Percentiles rank a stretch among this genome's conserved stretches.
Evolutionary conservation across 768 basidiomycete species (phyloP).

Genomic region (Serendipita vermifera): DNA sequence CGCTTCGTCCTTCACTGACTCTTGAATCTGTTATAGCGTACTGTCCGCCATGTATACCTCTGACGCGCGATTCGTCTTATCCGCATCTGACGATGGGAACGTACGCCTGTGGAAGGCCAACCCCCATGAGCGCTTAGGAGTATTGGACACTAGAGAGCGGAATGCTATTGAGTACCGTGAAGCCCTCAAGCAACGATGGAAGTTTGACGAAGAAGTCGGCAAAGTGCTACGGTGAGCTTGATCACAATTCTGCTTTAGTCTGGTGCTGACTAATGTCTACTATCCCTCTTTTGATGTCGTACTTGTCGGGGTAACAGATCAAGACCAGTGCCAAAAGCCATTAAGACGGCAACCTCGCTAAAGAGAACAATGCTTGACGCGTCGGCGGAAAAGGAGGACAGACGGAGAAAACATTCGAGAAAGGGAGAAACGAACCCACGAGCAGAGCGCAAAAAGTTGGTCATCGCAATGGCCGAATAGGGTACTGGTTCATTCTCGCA

Average conservation of each 20-base stretch:
- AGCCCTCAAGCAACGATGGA: slow-evolving; percentile 79
- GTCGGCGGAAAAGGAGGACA: slow-evolving; percentile 80
- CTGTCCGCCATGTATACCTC: slow-evolving; percentile 78
- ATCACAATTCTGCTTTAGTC: neutral
- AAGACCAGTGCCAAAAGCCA: slow-evolving; percentile 49
- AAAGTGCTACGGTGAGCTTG: slow-evolving; percentile 61
- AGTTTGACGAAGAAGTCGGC: slow-evolving; percentile 65
- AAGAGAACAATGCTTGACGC: slow-evolving; percentile 91
- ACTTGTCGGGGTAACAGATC: slow-evolving; percentile 1
- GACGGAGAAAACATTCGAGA: slow-evolving; percentile 78
- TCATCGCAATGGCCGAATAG: slow-evolving; percentile 34
- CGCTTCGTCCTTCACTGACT: neutral
- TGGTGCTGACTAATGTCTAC: slow-evolving; percentile 10
- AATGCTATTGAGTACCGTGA: slow-evolving; percentile 89
- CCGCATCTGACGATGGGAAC: slow-evolving; percentile 91
- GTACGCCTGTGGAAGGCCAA: slow-evolving; percentile 92
- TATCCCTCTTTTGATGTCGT: neutral
- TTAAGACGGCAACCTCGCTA: slow-evolving; percentile 75
- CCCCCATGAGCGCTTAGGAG: slow-evolving; percentile 82
- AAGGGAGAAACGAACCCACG: slow-evolving; percentile 79
- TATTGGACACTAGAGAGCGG: slow-evolving; percentile 79
- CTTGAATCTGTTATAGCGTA: slow-evolving; percentile 38
- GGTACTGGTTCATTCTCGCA: no score
- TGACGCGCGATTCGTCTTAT: slow-evolving; percentile 81
- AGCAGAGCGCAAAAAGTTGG: slow-evolving; percentile 79